Evolutionary conservation across 2,329 filamentous ascomycete species (phyloP).

Genomic region (Zalaria sp.): DNA sequence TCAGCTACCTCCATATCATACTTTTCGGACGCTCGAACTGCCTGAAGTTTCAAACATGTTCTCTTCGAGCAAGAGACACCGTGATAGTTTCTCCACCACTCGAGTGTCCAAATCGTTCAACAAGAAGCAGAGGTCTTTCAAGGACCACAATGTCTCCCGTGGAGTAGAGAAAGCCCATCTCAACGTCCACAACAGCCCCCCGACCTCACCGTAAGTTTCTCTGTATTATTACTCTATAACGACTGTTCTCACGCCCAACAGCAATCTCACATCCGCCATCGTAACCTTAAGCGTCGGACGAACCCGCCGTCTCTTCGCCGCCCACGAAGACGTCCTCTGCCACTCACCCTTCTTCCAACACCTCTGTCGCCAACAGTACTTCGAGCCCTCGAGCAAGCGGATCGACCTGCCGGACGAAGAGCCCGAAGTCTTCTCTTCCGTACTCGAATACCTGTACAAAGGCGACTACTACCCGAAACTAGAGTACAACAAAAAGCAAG

Average conservation of each 20-base stretch:
- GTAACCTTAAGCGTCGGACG: constrained; percentile 4
- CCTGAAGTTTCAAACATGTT: neutral
- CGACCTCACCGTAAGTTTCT: neutral
- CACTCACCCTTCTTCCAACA: constrained; percentile 66
- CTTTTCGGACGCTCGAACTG: neutral
- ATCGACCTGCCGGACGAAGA: constrained; percentile 74
- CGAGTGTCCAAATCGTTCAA: neutral
- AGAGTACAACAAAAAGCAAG: constrained; percentile 64
- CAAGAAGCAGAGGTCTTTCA: neutral
- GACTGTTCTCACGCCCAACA: neutral
- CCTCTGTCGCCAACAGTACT: constrained; percentile 48
- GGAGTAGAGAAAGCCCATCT: neutral
- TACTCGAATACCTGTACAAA: constrained; percentile 87
- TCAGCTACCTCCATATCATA: neutral
- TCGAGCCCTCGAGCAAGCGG: constrained; percentile 47
- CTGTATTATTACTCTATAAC: neutral
- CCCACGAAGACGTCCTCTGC: constrained; percentile 73
- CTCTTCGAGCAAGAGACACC: neutral
- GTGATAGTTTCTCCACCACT: neutral
- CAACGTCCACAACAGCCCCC: neutral
- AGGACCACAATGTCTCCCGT: neutral
- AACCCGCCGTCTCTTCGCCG: constrained; percentile 65
- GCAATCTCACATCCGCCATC: neutral
- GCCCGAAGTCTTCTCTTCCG: constrained; percentile 77
- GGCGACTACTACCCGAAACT: constrained; percentile 83